Evolutionary conservation across 2,329 filamentous ascomycete species (phyloP), one percentile per base, ranked within the genome.

Genomic region (Exophiala sideris): DNA sequence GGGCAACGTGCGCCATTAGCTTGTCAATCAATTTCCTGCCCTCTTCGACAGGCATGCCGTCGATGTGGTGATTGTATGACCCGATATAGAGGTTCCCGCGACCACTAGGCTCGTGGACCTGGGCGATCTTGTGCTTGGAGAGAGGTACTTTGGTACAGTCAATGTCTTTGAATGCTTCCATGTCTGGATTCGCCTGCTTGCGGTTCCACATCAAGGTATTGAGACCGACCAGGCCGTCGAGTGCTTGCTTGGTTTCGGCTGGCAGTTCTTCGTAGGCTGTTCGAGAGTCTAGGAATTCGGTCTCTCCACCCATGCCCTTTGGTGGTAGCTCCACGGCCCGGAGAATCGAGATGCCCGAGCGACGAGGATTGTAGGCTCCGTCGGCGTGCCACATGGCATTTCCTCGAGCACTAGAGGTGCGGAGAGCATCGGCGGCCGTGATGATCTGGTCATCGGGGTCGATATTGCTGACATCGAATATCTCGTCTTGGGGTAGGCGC

Each of bases 251-350:
- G 38, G 12, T 44, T 18, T 49, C 51, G 44, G 42, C 45, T 2
- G 51, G 40, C 18, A 54, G 51, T 10, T 54, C 51, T 12, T 50
- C 39, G 16, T 54, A 54, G 18, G 51, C 51, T 11, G 45, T 38
- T 5, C 51, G 42, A 11, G 44, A 16, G 36, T 52, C 50, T 10
- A 41, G 6, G 14, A 32, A 52, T 39, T 53, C 51, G 3, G 51
- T 53, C 12, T 48, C 20, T 16, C 50, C 44, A 9, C 48, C 48
- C 7, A 38, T 44, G 24, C 47, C 38, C 18, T 40, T 41, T 3
- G 48, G 48, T 12, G 48, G 48, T 8, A 50, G 38, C 29, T 50
- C 48, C 6, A 50, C 39, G 4, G 38, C 38, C 9, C 48, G 38
- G 12, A 50, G 32, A 12, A 50, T 42, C 9, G 48, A 50, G 10